Base-by-base conservation (phyloP, 2,329 filamentous ascomycete species). In the Didymella keratinophila region DNA sequence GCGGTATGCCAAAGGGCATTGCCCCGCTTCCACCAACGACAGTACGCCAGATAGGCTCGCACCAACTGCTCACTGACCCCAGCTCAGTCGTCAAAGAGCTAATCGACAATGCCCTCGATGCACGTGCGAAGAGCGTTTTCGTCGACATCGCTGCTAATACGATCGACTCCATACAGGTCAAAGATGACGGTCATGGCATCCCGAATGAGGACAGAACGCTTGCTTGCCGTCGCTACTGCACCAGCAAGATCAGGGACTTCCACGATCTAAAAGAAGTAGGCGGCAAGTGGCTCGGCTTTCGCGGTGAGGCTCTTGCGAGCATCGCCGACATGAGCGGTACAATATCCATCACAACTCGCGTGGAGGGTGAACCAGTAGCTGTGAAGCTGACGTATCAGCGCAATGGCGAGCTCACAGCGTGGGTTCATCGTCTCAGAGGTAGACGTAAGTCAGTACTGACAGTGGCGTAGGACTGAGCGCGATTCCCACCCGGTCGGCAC, bases 81-180 rank as follows among this genome's bases (percentile, higher is more conserved):
- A 77, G 81, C 12, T 83, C 84, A 11, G 78, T 91, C 2, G 84
- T 92, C 66, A 93, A 93, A 71, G 91, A 93, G 75, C 85, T 93
- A 4, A 75, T 93, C 30, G 91, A 93, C 66, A 93, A 94, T 73
- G 83, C 89, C 42, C 82, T 93, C 20, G 90, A 94, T 74, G 89
- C 90, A 8, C 80, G 83, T 51, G 89, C 90, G 12, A 89, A 84
- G 2, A 83, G 82, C 2, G 80, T 94, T 56, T 85, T 90, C 51
- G 78, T 93, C 23, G 78, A 85, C 27, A 80, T 92, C 14, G 84
- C 88, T 4, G 67, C 81, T 41, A 88, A 93, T 69, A 88, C 88
- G 0, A 73, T 93, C 51, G 87, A 90, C 73, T 84, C 82, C 52
- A 84, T 94, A 36, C 85, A 90, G 67, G 86, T 93, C 47, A 77